phyloP scores from a whole-genome alignment of 306 rosid species.

The Sicyos edulis region DNA sequence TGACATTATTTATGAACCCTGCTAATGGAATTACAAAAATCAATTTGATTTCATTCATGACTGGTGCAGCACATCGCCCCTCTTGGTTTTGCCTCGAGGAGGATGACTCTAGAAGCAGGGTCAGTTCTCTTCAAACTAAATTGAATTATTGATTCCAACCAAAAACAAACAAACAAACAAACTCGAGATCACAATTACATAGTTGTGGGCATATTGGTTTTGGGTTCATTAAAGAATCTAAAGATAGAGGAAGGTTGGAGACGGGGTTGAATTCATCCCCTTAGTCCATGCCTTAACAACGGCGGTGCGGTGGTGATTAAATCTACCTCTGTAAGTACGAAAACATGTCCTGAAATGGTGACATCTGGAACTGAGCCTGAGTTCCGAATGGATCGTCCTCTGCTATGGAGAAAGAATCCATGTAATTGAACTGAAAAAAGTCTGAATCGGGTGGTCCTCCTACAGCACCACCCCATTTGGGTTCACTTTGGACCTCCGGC shows the following conservation, averaged over 20 bases:
- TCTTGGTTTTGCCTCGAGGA: background rate
- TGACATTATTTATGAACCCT: too few relatives aligned
- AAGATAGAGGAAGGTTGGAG: background rate
- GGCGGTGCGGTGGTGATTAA: slow-evolving; percentile 15
- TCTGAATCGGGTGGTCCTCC: slow-evolving; percentile 26
- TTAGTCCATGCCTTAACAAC: background rate
- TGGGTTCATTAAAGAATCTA: slow-evolving; percentile 10
- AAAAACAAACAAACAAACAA: background rate
- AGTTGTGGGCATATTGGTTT: background rate
- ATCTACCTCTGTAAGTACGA: slow-evolving; percentile 35
- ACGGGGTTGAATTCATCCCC: slow-evolving; percentile 8
- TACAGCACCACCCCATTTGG: slow-evolving; percentile 48
- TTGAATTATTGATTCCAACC: background rate
- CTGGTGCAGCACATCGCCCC: too few relatives aligned
- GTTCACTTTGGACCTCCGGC: slow-evolving; percentile 63
- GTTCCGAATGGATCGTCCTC: slow-evolving; percentile 60
- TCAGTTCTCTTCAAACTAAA: background rate
- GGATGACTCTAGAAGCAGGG: slow-evolving; percentile 6
- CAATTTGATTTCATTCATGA: background rate
- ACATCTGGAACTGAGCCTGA: slow-evolving; percentile 38
- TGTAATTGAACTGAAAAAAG: slow-evolving; percentile 38
- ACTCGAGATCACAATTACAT: background rate
- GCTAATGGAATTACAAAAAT: too few relatives aligned
- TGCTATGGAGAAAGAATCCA: slow-evolving; percentile 31
- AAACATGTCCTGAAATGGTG: slow-evolving; percentile 60